These are phyloP conservation scores for Aspergillus incahuasiensis DNA, from an alignment of 495 filamentous ascomycete genomes.

Conservation along the genomic window DNA sequence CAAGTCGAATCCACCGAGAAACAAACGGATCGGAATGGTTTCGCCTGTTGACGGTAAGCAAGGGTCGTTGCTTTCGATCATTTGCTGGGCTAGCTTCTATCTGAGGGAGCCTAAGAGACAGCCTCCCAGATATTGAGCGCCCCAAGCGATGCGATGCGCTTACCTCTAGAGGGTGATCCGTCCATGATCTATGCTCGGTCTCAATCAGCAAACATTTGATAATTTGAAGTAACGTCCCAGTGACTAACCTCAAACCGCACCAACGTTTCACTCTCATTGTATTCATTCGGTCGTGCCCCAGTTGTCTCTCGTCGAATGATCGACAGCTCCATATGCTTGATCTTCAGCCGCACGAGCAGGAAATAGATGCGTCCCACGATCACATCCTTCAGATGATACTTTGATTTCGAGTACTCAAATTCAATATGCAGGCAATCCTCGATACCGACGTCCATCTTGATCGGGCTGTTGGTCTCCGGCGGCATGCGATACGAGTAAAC, in stretches of 20 bases:
- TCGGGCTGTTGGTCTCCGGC: constrained; percentile 93
- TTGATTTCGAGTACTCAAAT: constrained; percentile 98
- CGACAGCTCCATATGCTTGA: constrained; percentile 99
- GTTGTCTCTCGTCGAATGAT: constrained; percentile 98
- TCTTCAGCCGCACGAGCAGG: constrained; percentile 94
- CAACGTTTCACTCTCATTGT: constrained; percentile 98
- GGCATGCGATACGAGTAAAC: constrained; percentile 98
- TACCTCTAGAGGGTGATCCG: constrained; percentile 88
- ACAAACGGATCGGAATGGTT: constrained; percentile 95
- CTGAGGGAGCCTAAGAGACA: too few species aligned
- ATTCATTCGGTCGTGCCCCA: constrained; percentile 98
- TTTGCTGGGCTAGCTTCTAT: not conserved
- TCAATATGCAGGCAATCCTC: constrained; percentile 99
- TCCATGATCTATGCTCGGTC: constrained; percentile 79
- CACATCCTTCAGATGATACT: constrained; percentile 99
- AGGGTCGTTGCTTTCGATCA: not conserved
- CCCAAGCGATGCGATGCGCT: constrained; percentile 12
- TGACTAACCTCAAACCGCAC: constrained; percentile 87
- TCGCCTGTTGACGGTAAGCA: constrained; percentile 57
- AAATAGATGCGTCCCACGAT: constrained; percentile 99
- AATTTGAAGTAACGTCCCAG: not conserved
- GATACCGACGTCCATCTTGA: constrained; percentile 99
- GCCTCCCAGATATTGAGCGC: not conserved
- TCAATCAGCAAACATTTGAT: constrained; percentile 16
- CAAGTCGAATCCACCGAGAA: constrained; percentile 96